Base-by-base conservation (phyloP, 306 rosid genomes). In the Citrullus amarus region DNA sequence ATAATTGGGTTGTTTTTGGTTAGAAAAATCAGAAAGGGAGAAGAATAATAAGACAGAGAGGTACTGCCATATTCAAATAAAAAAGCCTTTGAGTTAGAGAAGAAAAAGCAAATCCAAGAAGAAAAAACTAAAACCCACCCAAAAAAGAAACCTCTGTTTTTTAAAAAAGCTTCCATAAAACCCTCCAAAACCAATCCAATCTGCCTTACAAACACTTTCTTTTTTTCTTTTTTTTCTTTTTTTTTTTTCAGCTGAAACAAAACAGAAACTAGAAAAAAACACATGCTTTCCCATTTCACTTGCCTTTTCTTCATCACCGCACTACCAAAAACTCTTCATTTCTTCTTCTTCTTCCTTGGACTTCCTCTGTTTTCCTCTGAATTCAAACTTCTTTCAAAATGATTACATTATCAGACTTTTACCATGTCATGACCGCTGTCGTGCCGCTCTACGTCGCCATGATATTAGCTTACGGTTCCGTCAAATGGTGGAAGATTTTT, bases 401-500 rank as follows among this genome's bases (percentile, higher is more conserved):
- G 98, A 93, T 93, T 20, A 86, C 89, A 15, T 75, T 90, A 78
- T 67, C 68, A 5, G 97, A 93, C 73, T 91, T 93, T 69, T 93
- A 93, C 84, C 93, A 93, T 80, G 98, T 93, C 2, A 91, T 93
- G 97, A 93, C 98, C 4, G 90, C 98, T 74, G 89, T 91, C 90
- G 95, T 93, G 38, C 98, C 98, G 6, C 93, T 93, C 0, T 93
- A 93, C 72, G 96, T 91, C 79, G 96, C 98, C 6, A 93, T 93
- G 98, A 76, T 93, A 48, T 69, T 93, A 4, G 96, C 96, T 28
- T 93, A 93, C 70, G 98, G 96, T 43, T 93, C 98, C 0, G 98
- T 93, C 3, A 91, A 91, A 83, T 91, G 98, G 98, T 93, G 96
- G 98, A 91, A 93, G 75, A 93, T 93, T 79, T 93, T 93, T 86